A percentile compares a stretch with the other conserved stretches of the same genome.
Evolutionary conservation across 2,329 filamentous ascomycete species (phyloP).

Genomic region (Coniochaeta prunicola): DNA sequence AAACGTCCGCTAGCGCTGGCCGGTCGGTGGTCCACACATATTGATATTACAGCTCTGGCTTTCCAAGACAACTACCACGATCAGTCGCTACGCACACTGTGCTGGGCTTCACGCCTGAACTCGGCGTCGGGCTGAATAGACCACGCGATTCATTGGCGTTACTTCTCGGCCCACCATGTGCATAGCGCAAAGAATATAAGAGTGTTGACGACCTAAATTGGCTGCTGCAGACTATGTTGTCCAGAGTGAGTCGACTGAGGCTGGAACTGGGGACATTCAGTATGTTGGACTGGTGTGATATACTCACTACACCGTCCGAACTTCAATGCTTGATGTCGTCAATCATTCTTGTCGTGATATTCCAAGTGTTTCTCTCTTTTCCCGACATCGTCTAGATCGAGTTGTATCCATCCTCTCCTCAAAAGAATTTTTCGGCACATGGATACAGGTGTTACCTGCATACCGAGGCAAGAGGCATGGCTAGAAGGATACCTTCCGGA

Average conservation of each 20-base stretch:
- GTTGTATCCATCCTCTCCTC: too few relatives aligned
- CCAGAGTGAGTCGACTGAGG: not conserved
- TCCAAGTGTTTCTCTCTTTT: too few relatives aligned
- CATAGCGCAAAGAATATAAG: too few relatives aligned
- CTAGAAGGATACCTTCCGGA: too few relatives aligned
- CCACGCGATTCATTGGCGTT: not conserved
- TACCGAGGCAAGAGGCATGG: not conserved
- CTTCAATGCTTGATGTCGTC: not conserved
- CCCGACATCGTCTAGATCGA: too few relatives aligned
- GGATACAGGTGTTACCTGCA: too few relatives aligned
- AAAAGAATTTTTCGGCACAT: too few relatives aligned
- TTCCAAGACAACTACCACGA: too few relatives aligned
- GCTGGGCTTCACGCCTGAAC: not conserved
- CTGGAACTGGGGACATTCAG: not conserved
- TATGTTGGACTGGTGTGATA: not conserved
- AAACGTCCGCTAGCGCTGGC: not conserved
- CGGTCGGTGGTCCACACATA: not conserved
- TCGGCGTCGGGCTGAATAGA: not conserved
- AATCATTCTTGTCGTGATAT: too few relatives aligned
- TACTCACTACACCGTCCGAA: not conserved
- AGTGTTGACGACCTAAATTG: too few relatives aligned
- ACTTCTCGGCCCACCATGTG: not conserved
- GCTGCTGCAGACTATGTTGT: too few relatives aligned
- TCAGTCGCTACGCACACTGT: too few relatives aligned
- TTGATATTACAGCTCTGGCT: not conserved